Evolutionary conservation across 176 grass and related monocot genomes (phyloP).

Genomic region (Musa acuminata): DNA sequence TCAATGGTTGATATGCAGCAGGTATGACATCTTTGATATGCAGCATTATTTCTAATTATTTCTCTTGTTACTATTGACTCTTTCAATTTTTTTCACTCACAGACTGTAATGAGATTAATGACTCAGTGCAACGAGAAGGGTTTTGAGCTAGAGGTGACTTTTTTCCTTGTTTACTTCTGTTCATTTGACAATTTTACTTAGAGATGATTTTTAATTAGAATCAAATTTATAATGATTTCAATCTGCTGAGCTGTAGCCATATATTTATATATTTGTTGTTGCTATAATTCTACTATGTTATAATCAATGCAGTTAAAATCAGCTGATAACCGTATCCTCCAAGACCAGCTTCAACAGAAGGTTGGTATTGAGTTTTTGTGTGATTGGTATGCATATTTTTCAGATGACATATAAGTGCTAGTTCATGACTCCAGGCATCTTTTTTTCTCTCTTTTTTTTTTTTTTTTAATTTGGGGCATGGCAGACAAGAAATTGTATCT

Average conservation of each 20-base stretch:
- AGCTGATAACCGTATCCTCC: conserved; percentile 90
- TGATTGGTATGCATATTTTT: no score
- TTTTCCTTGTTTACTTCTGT: not conserved
- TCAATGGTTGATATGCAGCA: conserved; percentile 96
- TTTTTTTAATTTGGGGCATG: no score
- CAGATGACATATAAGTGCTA: no score
- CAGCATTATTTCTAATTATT: not conserved
- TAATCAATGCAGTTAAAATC: conserved; percentile 65
- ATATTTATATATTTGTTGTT: not conserved
- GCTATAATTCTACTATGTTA: conserved; percentile 3
- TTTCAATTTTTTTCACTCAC: conserved; percentile 18
- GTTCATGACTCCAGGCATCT: no score
- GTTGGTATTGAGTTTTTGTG: conserved; percentile 19
- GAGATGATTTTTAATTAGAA: not conserved
- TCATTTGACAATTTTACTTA: not conserved
- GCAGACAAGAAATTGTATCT: no score
- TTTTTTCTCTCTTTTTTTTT: no score
- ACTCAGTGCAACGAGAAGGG: conserved; percentile 76
- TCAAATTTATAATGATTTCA: not conserved
- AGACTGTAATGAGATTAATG: conserved; percentile 69
- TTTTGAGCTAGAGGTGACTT: conserved; percentile 85
- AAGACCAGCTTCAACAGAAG: conserved; percentile 91
- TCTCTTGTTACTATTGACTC: conserved; percentile 3
- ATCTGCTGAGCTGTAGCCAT: not conserved
- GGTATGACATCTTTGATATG: conserved; percentile 26